A percentile compares a stretch with the other conserved stretches of the same genome.
These are phyloP conservation scores for Termitomyces sp. DNA, from an alignment of 768 basidiomycete species.

Conservation along the genomic window DNA sequence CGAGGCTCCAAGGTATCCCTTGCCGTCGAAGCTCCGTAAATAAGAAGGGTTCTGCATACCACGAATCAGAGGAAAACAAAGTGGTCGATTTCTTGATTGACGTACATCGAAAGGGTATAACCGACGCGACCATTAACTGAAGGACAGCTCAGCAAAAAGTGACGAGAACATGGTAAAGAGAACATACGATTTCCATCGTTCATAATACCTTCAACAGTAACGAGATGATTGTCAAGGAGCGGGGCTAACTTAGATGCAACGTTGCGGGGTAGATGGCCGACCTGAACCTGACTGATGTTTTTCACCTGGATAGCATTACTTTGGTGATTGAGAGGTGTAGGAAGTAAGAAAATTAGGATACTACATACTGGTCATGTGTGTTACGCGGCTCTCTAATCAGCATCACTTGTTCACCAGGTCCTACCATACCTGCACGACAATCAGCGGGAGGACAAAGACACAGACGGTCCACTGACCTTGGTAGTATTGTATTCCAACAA, in stretches of 20 bases:
- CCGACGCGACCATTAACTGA: conserved; percentile 34
- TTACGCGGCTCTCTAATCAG: conserved; percentile 66
- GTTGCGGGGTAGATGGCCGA: conserved; percentile 71
- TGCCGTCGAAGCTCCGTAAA: conserved; percentile 64
- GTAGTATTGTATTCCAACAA: conserved; percentile 87
- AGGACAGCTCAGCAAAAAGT: conserved; percentile 2
- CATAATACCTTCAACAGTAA: conserved; percentile 70
- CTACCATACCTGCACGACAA: conserved; percentile 59
- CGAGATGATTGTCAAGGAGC: conserved; percentile 54
- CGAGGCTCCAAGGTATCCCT: conserved; percentile 56
- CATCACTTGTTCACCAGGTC: conserved; percentile 69
- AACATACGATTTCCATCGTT: conserved; percentile 63
- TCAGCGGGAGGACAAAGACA: conserved; percentile 8
- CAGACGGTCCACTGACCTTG: conserved; percentile 33
- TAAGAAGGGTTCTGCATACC: conserved; percentile 51
- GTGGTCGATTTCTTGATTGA: neutral
- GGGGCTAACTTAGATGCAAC: conserved; percentile 60
- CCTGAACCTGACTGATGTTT: conserved; percentile 70
- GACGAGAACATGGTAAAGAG: neutral
- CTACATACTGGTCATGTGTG: conserved; percentile 52
- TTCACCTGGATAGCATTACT: conserved; percentile 80
- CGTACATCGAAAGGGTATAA: conserved; percentile 63
- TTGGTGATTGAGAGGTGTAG: neutral
- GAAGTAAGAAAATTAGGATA: no score
- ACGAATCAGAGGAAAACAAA: neutral